Base-by-base conservation (phyloP, 306 rosid species). In the Oemleria cerasiformis region DNA sequence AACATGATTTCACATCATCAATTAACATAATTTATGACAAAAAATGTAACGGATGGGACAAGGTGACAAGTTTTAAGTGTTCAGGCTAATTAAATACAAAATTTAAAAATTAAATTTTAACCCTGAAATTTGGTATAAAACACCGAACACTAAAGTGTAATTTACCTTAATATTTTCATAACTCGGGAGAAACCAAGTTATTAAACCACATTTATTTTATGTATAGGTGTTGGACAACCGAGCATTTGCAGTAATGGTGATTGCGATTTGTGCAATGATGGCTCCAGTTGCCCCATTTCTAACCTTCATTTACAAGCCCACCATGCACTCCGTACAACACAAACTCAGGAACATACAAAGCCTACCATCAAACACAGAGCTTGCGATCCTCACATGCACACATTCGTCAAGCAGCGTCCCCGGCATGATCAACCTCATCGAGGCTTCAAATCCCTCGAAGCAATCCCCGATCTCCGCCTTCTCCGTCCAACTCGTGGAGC, bases 371-470 rank as follows among this genome's bases (percentile, higher is more conserved):
- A 73, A 73, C n/a, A 23, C 77, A 2, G 81, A 75, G 63, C 71
- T 84, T 36, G 71, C 72, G 47, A 77, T 84, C 51, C 79, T 84
- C 11, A 79, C 83, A 6, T 81, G 85, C 49, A 73, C 82, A 41
- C 74, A 78, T 36, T 66, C 75, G 65, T 67, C 81, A 39, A 76
- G 70, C 16, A 79, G 78, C 45, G 82, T 79, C 2, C 72, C 70
- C 8, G 78, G 88, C 63, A 14, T 84, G 7, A 34, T 75, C 34
- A 73, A 73, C 70, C 83, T 84, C 61, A 74, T 81, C 7, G 80
- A 62, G 40, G 81, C 81, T 77, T 75, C 84, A 4, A 75, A 75
- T 69, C 78, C 88, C 36, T 61, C 75, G 14, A 49, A 41, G 57
- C 70, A 75, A 34, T 75, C 79, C 25, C 82, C 84, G 4, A 34